Evolutionary conservation across 1,284 basidiomycete genomes (phyloP), one percentile per base, ranked within the genome.

Genomic region (Marasmius fiardii): DNA sequence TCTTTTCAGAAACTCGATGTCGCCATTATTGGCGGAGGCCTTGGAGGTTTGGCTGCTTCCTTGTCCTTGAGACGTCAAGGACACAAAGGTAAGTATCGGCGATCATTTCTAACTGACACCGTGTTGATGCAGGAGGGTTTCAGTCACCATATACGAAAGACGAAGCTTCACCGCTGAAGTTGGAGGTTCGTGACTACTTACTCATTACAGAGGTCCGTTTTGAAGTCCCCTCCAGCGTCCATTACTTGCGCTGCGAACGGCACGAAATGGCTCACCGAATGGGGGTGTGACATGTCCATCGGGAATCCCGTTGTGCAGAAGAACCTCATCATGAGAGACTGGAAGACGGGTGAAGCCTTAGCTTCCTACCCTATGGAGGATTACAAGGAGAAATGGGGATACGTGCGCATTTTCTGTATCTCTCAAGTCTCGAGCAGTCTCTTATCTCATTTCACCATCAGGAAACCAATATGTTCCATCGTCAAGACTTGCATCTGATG

Each of bases 1-100:
- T 41, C 39, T 20, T 66, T 65, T 55, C 63, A 61, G 53, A 59
- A 62, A 37, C 62, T 67, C 53, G 58, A 59, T 12, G 63, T 67
- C 26, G 64, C 62, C 16, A 48, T 67, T 33, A 54, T 67, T 16
- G 65, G 65, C 4, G 65, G 63, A 21, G 65, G 65, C 1, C 23
- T 67, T 20, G 64, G 63, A 3, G 65, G 65, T 21, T 53, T 67
- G 20, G 33, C 63, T 10, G 61, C 64, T 43, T 63, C 64, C 3
- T 54, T 67, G 21, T 63, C 64, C 16, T 49, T 67, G 18, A 48
- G 65, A 49, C 54, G 65, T 20, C 56, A 63, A 10, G 65, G 65
- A 3, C 65, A 67, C 52, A 35, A 58, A 66, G 68, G 59, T 66
- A 45, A 20, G 58, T 39, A 35, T 35, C 31, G 28, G 28, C 28